phyloP scores from a whole-genome alignment of 1,284 basidiomycete species.

The Macrocybe sp. region DNA sequence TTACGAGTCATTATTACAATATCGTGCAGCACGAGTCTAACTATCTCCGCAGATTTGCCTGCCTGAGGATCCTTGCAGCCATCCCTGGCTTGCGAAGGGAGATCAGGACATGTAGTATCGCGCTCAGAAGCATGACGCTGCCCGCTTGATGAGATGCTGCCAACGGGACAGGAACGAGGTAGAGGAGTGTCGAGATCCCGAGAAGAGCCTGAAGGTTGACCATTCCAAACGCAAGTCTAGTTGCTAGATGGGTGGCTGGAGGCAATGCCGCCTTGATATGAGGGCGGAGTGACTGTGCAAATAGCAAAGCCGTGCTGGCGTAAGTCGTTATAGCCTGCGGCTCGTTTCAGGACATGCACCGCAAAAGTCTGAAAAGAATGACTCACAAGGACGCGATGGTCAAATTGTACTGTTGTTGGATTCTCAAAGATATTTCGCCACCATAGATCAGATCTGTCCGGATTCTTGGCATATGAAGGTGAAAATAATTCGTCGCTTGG shows the following conservation, averaged over 20 bases:
- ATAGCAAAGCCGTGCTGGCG: slow-evolving; percentile 62
- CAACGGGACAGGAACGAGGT: slow-evolving; percentile 90
- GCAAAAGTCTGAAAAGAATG: slow-evolving; percentile 1
- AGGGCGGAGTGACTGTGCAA: slow-evolving; percentile 47
- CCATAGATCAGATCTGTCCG: slow-evolving; percentile 73
- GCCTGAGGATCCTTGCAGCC: slow-evolving; percentile 64
- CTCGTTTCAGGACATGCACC: neutral
- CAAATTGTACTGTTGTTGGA: slow-evolving; percentile 95
- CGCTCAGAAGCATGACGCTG: slow-evolving; percentile 84
- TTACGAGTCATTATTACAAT: too few relatives aligned
- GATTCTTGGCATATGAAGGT: slow-evolving; percentile 62
- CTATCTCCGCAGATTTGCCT: slow-evolving; percentile 15
- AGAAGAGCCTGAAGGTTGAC: slow-evolving; percentile 85
- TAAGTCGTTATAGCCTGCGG: slow-evolving; percentile 81
- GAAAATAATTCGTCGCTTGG: slow-evolving; percentile 84
- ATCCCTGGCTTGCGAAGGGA: slow-evolving; percentile 68
- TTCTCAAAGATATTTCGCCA: slow-evolving; percentile 97
- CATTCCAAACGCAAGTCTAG: slow-evolving; percentile 72
- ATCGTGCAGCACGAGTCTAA: too few relatives aligned
- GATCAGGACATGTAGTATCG: slow-evolving; percentile 75
- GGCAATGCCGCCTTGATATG: slow-evolving; percentile 62
- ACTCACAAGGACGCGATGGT: slow-evolving; percentile 87
- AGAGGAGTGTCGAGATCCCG: slow-evolving; percentile 89
- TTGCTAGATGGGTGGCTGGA: slow-evolving; percentile 56
- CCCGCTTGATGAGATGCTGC: slow-evolving; percentile 96